A percentile compares a stretch with the other conserved stretches of the same genome.
These are phyloP conservation scores for Biscogniauxia marginata DNA, from an alignment of 2,329 filamentous ascomycete genomes.

Conservation along the genomic window DNA sequence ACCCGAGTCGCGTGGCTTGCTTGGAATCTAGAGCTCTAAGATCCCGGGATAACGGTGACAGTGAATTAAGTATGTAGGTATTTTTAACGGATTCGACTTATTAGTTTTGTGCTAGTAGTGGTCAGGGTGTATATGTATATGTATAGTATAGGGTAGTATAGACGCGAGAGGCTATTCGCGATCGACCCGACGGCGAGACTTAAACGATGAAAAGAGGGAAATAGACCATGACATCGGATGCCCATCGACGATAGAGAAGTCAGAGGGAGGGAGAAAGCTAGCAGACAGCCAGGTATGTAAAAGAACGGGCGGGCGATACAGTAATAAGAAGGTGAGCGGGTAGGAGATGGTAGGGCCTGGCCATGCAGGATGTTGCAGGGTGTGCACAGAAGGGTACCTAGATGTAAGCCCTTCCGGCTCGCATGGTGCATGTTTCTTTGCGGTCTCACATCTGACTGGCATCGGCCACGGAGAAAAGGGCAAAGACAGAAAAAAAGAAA, in stretches of 20 bases:
- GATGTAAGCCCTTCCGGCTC: neutral
- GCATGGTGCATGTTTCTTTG: neutral
- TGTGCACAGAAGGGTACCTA: neutral
- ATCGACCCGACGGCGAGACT: neutral
- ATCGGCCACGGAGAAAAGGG: neutral
- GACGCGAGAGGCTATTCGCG: neutral
- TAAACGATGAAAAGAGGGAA: neutral
- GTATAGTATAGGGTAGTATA: neutral
- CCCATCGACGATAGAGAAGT: neutral
- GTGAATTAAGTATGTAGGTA: neutral
- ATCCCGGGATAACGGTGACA: neutral
- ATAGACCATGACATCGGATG: neutral
- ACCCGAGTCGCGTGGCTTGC: neutral
- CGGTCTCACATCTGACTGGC: neutral
- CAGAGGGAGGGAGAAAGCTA: neutral
- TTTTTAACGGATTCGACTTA: neutral
- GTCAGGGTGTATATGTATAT: neutral
- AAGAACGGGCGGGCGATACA: neutral
- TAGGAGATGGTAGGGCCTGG: neutral
- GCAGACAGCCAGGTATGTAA: neutral
- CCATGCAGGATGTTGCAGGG: neutral
- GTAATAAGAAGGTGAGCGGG: neutral
- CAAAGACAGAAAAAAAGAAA: neutral
- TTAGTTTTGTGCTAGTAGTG: neutral
- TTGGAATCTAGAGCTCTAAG: neutral